These are phyloP conservation scores for Nothophoma quercina DNA, from an alignment of 2,329 filamentous ascomycete genomes.

Conservation along the genomic window DNA sequence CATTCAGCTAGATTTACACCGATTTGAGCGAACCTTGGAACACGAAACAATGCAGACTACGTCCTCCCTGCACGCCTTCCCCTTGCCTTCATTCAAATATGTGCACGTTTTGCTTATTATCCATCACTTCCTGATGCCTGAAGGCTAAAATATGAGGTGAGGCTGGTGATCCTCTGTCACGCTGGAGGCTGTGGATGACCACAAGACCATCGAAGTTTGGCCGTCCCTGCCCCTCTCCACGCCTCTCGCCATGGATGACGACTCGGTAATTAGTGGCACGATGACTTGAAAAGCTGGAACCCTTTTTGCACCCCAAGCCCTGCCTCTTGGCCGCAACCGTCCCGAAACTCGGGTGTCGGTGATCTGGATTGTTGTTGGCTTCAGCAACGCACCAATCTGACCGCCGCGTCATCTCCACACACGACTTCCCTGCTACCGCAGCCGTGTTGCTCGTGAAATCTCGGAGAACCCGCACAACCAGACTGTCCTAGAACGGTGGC, in stretches of 20 bases:
- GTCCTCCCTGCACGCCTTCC: background rate
- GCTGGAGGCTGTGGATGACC: constrained; percentile 8
- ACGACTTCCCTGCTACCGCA: constrained; percentile 7
- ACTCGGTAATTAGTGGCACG: constrained; percentile 7
- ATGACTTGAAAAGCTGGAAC: constrained; percentile 1
- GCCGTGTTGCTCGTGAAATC: constrained; percentile 10
- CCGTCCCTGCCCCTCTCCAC: constrained; percentile 11
- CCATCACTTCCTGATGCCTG: background rate
- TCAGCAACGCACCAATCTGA: constrained; percentile 14
- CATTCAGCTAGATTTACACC: constrained; percentile 12
- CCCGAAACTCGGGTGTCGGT: constrained; percentile 5
- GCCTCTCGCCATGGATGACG: constrained; percentile 8
- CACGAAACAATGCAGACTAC: constrained; percentile 1
- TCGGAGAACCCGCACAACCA: constrained; percentile 11
- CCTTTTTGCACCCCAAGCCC: background rate
- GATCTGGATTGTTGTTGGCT: constrained; percentile 9
- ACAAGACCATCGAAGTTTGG: constrained; percentile 3
- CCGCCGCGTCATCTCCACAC: constrained; percentile 12
- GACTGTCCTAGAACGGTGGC: background rate
- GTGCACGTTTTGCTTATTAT: background rate
- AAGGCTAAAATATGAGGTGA: background rate
- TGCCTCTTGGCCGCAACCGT: constrained; percentile 8
- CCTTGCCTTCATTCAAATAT: background rate
- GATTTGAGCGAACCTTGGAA: background rate
- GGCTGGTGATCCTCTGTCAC: constrained; percentile 4